Evolutionary conservation across 1,284 basidiomycete genomes (phyloP).

Genomic region (Thecaphora thlaspeos): DNA sequence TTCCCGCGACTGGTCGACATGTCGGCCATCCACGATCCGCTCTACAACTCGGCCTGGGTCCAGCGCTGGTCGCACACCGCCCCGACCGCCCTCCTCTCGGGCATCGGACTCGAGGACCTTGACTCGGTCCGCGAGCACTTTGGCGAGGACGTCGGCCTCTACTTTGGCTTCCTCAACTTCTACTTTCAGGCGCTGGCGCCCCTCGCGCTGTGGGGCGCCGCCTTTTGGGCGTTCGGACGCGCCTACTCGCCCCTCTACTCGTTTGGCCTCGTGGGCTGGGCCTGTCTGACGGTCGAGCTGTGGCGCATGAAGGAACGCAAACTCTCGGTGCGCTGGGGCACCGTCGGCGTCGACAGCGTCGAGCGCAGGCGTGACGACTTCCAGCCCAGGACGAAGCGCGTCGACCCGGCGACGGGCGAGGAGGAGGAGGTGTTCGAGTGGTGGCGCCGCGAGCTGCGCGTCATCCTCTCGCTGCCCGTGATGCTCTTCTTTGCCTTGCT

Average conservation of each 20-base stretch:
- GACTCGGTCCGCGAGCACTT: slow-evolving; percentile 52
- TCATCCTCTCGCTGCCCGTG: slow-evolving; percentile 74
- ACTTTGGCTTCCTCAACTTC: slow-evolving; percentile 55
- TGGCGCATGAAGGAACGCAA: slow-evolving; percentile 55
- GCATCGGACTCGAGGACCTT: slow-evolving; percentile 41
- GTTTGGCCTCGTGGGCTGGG: slow-evolving; percentile 46
- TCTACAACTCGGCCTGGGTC: slow-evolving; percentile 51
- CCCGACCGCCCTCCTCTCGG: slow-evolving; percentile 24
- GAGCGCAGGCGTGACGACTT: slow-evolving; percentile 42
- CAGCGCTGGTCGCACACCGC: slow-evolving; percentile 42
- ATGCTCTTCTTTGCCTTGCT: slow-evolving; percentile 73
- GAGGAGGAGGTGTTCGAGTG: slow-evolving; percentile 54
- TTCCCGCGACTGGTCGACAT: slow-evolving; percentile 54
- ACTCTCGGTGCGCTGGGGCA: slow-evolving; percentile 55
- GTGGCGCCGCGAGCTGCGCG: slow-evolving; percentile 64
- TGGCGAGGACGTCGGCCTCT: slow-evolving; percentile 55
- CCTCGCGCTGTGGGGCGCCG: slow-evolving; percentile 33
- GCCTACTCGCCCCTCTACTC: slow-evolving; percentile 46
- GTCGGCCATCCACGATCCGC: slow-evolving; percentile 49
- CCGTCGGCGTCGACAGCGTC: slow-evolving; percentile 36
- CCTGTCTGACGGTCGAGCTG: slow-evolving; percentile 46
- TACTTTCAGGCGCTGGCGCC: slow-evolving; percentile 51
- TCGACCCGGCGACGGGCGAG: slow-evolving; percentile 50
- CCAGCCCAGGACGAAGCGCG: slow-evolving; percentile 26
- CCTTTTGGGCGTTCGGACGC: slow-evolving; percentile 41